These are phyloP conservation scores for Starmerella floricola DNA, from an alignment of 805 yeast genomes.

Conservation along the genomic window DNA sequence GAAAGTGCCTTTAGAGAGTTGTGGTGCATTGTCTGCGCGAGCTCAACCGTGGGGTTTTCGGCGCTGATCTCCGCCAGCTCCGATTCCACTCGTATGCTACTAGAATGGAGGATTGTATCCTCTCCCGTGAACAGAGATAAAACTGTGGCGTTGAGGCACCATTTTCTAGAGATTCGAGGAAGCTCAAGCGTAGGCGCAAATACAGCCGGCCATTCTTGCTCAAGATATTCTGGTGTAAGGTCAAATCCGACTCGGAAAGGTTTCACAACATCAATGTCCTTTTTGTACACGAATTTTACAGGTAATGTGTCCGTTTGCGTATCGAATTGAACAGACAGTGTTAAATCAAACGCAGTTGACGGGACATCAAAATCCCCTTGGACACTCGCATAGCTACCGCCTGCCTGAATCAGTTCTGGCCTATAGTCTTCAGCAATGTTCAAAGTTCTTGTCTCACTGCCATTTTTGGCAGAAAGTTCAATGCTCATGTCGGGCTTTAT, in stretches of 20 bases:
- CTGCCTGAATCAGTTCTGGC: not conserved
- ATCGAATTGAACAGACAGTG: slow-evolving; percentile 12
- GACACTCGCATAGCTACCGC: not conserved
- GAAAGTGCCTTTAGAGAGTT: slow-evolving; percentile 7
- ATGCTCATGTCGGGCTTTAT: slow-evolving; percentile 17
- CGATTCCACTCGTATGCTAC: slow-evolving; percentile 5
- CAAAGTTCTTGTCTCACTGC: too few relatives aligned
- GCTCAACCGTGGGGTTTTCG: not conserved
- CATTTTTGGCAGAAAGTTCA: not conserved
- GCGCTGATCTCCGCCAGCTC: slow-evolving; percentile 7
- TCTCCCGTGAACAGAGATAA: slow-evolving; percentile 22
- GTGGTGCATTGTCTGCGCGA: slow-evolving; percentile 7
- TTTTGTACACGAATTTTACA: slow-evolving; percentile 20
- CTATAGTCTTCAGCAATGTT: not conserved
- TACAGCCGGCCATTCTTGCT: slow-evolving; percentile 30
- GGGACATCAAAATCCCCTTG: slow-evolving; percentile 13
- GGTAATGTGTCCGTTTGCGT: slow-evolving; percentile 24
- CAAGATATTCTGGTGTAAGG: slow-evolving; percentile 27
- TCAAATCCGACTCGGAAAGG: slow-evolving; percentile 32
- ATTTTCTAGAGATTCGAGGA: slow-evolving; percentile 27
- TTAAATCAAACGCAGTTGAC: slow-evolving; percentile 9
- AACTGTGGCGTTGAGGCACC: slow-evolving; percentile 28
- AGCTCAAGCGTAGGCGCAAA: slow-evolving; percentile 26
- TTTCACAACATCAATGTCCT: slow-evolving; percentile 25
- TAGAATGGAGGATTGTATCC: slow-evolving; percentile 3